Conservation (phyloP, 2,329 filamentous ascomycete species). For the Aureobasidium pullulans region DNA sequence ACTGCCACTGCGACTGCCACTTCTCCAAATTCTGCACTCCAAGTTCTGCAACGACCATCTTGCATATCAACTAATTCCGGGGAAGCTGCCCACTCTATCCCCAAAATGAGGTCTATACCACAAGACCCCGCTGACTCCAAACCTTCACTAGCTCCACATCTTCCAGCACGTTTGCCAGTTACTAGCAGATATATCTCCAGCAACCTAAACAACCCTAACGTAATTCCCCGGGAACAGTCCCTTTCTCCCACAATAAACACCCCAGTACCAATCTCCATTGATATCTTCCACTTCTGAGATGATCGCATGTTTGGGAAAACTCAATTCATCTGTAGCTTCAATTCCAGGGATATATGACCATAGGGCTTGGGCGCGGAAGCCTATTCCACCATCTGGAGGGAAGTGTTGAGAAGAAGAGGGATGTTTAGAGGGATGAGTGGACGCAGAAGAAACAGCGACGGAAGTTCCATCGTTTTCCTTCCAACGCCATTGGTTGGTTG, state of each 20-base stretch:
- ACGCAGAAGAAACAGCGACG: background rate
- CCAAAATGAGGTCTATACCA: background rate
- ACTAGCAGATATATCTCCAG: background rate
- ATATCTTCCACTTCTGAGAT: conserved; percentile 77
- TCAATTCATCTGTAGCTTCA: conserved; percentile 62
- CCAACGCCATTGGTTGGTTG: conserved; percentile 26
- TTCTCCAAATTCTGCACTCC: too few species aligned
- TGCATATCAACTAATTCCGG: background rate
- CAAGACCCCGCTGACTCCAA: too few species aligned
- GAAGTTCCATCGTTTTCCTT: conserved; percentile 27
- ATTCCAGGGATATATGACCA: conserved; percentile 74
- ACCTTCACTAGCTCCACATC: too few species aligned
- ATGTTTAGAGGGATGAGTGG: background rate
- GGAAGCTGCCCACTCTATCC: too few species aligned
- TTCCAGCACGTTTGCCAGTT: too few species aligned
- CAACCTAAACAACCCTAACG: conserved; percentile 44
- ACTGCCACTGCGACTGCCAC: too few species aligned
- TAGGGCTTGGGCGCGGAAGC: conserved; percentile 54
- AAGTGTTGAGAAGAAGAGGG: conserved; percentile 34
- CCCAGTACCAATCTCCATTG: conserved; percentile 86
- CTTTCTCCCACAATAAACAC: conserved; percentile 71
- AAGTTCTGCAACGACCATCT: background rate
- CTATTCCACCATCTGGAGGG: conserved; percentile 69
- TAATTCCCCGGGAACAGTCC: conserved; percentile 78
- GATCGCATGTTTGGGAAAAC: conserved; percentile 77